Evolutionary conservation across 495 filamentous ascomycete genomes (phyloP), one percentile per base, ranked within the genome.

Genomic region (Penicillium bialowiezense): DNA sequence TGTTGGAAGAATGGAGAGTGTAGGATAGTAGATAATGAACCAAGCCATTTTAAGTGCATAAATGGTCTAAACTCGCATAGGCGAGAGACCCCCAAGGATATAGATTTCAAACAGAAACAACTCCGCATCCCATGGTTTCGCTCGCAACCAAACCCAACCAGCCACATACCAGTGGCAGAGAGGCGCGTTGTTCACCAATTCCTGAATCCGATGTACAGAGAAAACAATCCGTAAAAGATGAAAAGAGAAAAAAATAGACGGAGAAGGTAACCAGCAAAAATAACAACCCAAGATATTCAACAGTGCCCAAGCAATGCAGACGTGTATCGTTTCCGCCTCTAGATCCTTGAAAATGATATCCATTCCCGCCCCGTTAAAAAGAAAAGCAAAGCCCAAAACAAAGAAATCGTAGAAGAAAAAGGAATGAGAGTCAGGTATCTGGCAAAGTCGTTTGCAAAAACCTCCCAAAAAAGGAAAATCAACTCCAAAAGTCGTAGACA

Each of bases 271-370:
- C 54, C 55, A 58, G 33, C 21, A 56, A 55, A 60, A 50, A 53
- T 53, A 57, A 41, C 49, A 63, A 63, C 47, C 68, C 64, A 57
- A 68, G 61, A 60, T 68, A 62, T 63, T 64, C 68, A 69, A 71
- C 66, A 70, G 57, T 67, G 58, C 70, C 70, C 70, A 73, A 66
- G 60, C 63, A 65, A 74, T 76, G 73, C 73, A 76, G 70, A 76
- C 71, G 70, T 76, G 67, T 73, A 73, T 76, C 73, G 71, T 76
- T 74, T 73, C 73, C 73, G 68, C 70, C 72, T 74, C 73, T 76
- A 76, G 60, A 71, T 69, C 68, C 68, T 64, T 61, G 56, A 65
- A 67, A 68, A 69, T 60, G 54, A 69, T 60, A 66, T 59, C 69
- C 70, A 58, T 68, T 63, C 71, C 62, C 59, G 58, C 67, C 70